Base-by-base conservation (phyloP, 2,329 filamentous ascomycete species). In the Setomelanomma holmii region DNA sequence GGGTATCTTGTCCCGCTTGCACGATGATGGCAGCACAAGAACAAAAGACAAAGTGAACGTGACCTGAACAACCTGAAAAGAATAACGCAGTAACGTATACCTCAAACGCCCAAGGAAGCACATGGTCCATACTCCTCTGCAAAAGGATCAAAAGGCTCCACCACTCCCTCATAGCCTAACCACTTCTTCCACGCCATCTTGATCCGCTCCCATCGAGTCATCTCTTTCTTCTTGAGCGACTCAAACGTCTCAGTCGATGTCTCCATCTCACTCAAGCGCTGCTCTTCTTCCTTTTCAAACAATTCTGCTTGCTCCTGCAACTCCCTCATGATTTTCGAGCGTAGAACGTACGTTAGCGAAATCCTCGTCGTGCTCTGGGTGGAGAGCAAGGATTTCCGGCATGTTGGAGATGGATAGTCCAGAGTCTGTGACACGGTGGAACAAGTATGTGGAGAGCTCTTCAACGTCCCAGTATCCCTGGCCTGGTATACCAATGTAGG, bases 101-200 rank as follows among this genome's bases (percentile, higher is more conserved):
- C 24, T 33, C 40, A 42, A 42, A 38, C 3, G 4, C 17, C 16
- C 16, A 4, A 27, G 11, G 6, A 22, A 16, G 41, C 17, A 21
- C n/a, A 3, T 12, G 22, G 10, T 7, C 17, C 36, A 38, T 50
- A 39, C 8, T 43, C 27, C 1, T 45, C 40, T 10, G 45, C 44
- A 33, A 53, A 58, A 4, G 55, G 55, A 40, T 58, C 49, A 44
- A 58, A 58, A n/a, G 52, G 48, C 16, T 11, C 14, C 17, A 40
- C 39, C 12, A 21, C 33, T 35, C 41, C 35, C 40, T 47, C 47
- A 45, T 48, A 55, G 7, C 55, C 55, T 39, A 52, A 45, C 34
- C 16, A n/a, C 17, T 23, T 39, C 42, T 27, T 52, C 16, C 14
- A 19, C 3, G 34, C 16, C 27, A 3, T 12, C 45, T 50, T 55